Evolutionary conservation across 164 flowering plant genomes (phyloP), one percentile per base, ranked within the genome.

Genomic region (Brasenia schreberi): DNA sequence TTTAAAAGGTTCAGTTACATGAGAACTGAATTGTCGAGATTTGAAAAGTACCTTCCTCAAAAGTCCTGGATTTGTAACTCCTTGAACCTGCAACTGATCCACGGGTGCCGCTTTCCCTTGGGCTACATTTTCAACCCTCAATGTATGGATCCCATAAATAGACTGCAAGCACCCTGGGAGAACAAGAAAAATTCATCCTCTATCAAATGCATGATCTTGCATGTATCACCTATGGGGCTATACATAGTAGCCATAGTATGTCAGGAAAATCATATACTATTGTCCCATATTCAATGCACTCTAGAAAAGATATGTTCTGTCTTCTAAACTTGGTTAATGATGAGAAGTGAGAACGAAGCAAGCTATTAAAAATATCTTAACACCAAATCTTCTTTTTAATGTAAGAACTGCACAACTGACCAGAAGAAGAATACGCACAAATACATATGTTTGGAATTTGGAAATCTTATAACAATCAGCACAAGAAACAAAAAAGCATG

Each of bases 81-180:
- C 97, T 78, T 90, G 95, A 66, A 90, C 75, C 74, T 76, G 97
- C 52, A 90, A 77, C 78, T 88, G 90, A 80, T 90, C 95, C 14
- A 90, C 92, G 6, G 87, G 86, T 52, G 97, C 79, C 64, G 92
- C 83, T 80, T 81, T 85, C 45, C 95, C 95, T 72, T 59, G 81
- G 18, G 89, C 81, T 71, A 85, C 78, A 65, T 81, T 84, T 77
- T 88, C 95, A 73, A 90, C 68, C 74, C 89, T 81, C 58, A 88
- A 68, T 59, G 97, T 88, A 70, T 85, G 86, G 58, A 90, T 71
- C 49, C 88, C 91, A 73, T 78, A 87, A 16, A 73, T 16, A 19
- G 95, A 82, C 67, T 90, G 95, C 78, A 90, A 81, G 74, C 92
- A 90, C 69, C 97, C 97, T 90, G 27, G 12, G 52, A 52, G 10